Evolutionary conservation across 495 filamentous ascomycete genomes (phyloP), one percentile per base, ranked within the genome.

Genomic region (Echria macrotheca): DNA sequence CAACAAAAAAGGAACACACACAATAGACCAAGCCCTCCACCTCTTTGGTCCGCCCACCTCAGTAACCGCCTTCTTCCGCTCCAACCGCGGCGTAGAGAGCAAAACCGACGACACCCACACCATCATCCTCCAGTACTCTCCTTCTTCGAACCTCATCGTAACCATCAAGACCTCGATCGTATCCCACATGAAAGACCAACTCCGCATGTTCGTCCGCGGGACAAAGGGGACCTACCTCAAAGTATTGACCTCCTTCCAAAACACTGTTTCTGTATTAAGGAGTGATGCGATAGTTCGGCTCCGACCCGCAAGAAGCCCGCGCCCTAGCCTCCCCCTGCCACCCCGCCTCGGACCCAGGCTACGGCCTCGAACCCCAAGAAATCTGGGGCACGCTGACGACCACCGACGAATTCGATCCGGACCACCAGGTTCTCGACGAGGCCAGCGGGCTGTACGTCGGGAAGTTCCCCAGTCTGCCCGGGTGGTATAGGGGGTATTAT

Each of bases 191-290:
- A 71, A 73, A 44, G 70, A 81, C 53, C 85, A 87, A 57, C 59
- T 87, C 51, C 71, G 81, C 45, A 87, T 77, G 63, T 81, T 83
- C 67, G 77, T 87, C 1, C 68, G 84, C 10, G 84, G 85, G 15
- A 80, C 79, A 2, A 75, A 82, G 56, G 85, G 84, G 0, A 80
- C 80, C 33, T 89, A 77, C 56, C 76, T 82, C 59, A 88, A 88
- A 43, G 59, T 60, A n/a, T 0, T 11, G 17, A 15, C 12, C 12
- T 17, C 45, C 25, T 42, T 23, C n/a, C 48, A 17, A 14, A 18
- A 10, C 49, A 15, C 33, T 10, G 10, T 3, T 31, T 7, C 12
- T 14, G 12, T 19, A 26, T 10, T 19, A 24, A 47, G 11, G 11
- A 1, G 23, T 17, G 29, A 6, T n/a, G 26, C 43, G 44, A 11